Evolutionary conservation across 2,329 filamentous ascomycete genomes (phyloP).

Genomic region (Colletotrichum sp.): DNA sequence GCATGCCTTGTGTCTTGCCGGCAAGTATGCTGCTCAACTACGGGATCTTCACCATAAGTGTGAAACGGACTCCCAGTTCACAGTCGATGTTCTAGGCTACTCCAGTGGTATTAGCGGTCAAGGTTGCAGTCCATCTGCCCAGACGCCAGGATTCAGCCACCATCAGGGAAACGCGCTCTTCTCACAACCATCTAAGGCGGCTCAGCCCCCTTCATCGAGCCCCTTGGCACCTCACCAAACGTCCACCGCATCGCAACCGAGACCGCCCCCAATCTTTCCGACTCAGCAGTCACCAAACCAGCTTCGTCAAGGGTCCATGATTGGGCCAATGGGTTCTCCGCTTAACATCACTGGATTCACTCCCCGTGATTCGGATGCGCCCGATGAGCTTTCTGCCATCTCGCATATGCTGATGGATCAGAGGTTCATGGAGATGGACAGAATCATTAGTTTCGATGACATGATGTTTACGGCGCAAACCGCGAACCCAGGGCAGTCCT

Average conservation of each 20-base stretch:
- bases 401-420: slow-evolving; percentile 36
- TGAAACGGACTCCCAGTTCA: slow-evolving; percentile 5
- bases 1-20: slow-evolving; percentile 19
- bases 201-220: not conserved
- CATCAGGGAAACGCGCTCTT: slow-evolving; percentile 9
- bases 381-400: slow-evolving; percentile 32
- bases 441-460: slow-evolving; percentile 40
- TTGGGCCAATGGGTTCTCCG: slow-evolving; percentile 1
- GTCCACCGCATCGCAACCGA: not conserved
- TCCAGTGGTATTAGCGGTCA: slow-evolving; percentile 10
- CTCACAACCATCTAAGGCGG: not conserved
- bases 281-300: not conserved
- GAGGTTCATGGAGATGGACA: slow-evolving; percentile 35
- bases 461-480: slow-evolving; percentile 33
- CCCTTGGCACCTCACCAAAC: not conserved
- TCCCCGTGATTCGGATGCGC: slow-evolving; percentile 3
- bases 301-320: not conserved
- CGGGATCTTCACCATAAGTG: slow-evolving; percentile 20
- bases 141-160: slow-evolving; percentile 2
- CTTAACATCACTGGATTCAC: not conserved
- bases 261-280: not conserved
- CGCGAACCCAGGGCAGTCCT: not conserved
- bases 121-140: slow-evolving; percentile 3
- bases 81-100: slow-evolving; percentile 25
- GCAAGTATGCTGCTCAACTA: slow-evolving; percentile 25